Base-by-base conservation (phyloP, 805 yeast species). In the Hanseniaspora singularis region DNA sequence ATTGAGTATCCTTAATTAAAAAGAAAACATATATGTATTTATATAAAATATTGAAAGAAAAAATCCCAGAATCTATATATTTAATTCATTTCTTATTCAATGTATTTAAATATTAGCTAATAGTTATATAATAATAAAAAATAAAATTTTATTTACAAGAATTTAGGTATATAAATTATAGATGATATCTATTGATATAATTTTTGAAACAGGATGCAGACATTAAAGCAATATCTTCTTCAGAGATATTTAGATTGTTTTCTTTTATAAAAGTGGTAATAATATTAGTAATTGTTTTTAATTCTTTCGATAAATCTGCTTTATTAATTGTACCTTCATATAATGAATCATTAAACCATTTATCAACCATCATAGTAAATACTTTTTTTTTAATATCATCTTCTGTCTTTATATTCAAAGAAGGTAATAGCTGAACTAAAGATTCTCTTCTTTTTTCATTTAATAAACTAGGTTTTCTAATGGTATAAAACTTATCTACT, bases 261-360 rank as follows among this genome's bases (percentile, higher is more conserved):
- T 19, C 14, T 3, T 34, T 14, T 15, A 33, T n/a, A 18, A 33
- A 22, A 4, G 27, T 26, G 2, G 19, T 16, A 15, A 42, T 26
- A 6, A 42, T 18, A 14, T 18, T 4, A 7, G 33, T 14, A 4
- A 41, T 5, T 10, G 2, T 26, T 16, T 33, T 9, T 18, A 41
- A n/a, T 12, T 33, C 32, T 24, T 19, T 19, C 15, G 31, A 15
- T 8, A 42, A 19, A 7, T 38, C 31, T 12, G 20, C 31, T 10
- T 36, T 22, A 11, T 24, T 36, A 11, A 36, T 14, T 6, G 12
- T 7, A 7, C 37, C 31, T 5, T 7, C 32, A n/a, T 6, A 15
- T 9, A 19, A 43, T 11, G 20, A 36, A 16, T 36, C 38, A 14
- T 3, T 23, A 12, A 36, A 43, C 47, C 47, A 43, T 2, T 23